These are phyloP conservation scores for Solanum chilense DNA, from an alignment of 257 asterid species.

Conservation along the genomic window DNA sequence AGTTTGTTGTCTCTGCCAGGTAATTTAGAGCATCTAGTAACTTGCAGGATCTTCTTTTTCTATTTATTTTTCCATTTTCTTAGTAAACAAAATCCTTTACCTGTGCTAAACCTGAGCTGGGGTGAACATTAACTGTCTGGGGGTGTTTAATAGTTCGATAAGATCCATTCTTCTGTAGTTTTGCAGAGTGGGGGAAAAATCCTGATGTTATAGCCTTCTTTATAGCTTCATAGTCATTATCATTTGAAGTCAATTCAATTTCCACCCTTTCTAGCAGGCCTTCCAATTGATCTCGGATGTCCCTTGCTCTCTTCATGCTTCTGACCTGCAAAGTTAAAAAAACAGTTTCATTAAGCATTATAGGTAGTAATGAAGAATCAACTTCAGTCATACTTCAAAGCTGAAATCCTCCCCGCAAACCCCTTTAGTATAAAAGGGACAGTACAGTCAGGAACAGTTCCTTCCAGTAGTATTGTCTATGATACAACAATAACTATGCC, in stretches of 20 bases:
- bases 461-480: background rate
- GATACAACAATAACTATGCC: background rate
- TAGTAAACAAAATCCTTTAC: constrained; percentile 6
- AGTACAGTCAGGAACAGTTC: background rate
- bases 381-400: background rate
- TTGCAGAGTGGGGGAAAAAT: constrained; percentile 77
- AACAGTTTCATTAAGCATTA: background rate
- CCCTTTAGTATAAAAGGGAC: background rate
- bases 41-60: background rate
- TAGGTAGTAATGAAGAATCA: background rate
- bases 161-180: constrained; percentile 74
- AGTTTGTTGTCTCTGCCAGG: background rate
- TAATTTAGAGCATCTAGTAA: background rate
- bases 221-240: constrained; percentile 51
- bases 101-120: constrained; percentile 89
- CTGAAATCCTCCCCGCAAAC: background rate
- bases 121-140: constrained; percentile 83
- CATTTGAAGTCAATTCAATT: constrained; percentile 53
- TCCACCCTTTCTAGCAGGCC: constrained; percentile 86
- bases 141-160: constrained; percentile 81
- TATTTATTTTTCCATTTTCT: background rate
- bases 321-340: constrained; percentile 49
- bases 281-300: constrained; percentile 89
- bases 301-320: constrained; percentile 94
- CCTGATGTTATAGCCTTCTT: constrained; percentile 80